These are phyloP conservation scores for Pythium graminicola DNA, from an alignment of 352 stramenopile genomes.

Conservation along the genomic window DNA sequence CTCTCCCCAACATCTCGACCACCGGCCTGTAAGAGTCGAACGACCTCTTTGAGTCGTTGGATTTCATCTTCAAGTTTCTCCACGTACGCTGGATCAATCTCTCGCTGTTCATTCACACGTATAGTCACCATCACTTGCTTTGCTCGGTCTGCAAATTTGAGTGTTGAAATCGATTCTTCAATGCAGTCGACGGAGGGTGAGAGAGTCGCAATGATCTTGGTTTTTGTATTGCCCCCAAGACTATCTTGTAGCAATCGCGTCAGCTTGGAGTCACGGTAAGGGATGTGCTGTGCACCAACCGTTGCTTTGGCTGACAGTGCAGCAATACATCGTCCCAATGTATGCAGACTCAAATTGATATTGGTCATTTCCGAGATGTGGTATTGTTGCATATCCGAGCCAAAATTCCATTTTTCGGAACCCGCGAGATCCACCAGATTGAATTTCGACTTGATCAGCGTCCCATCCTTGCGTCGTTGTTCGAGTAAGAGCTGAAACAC, in stretches of 20 bases:
- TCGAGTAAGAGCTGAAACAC: constrained; percentile 87
- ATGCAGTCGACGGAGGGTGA: constrained; percentile 79
- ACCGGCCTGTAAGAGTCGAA: constrained; percentile 36
- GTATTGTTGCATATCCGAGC: constrained; percentile 68
- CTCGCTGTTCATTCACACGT: constrained; percentile 75
- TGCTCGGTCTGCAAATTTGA: constrained; percentile 90
- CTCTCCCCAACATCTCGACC: background rate
- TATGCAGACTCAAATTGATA: constrained; percentile 92
- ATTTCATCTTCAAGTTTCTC: constrained; percentile 85
- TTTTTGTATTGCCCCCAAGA: constrained; percentile 85
- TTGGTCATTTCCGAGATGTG: constrained; percentile 92
- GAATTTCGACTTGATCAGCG: constrained; percentile 87
- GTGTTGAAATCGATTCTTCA: constrained; percentile 90
- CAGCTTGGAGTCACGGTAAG: constrained; percentile 92
- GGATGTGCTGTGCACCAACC: constrained; percentile 55
- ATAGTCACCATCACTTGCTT: constrained; percentile 89
- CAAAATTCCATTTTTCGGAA: constrained; percentile 91
- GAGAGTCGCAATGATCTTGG: constrained; percentile 89
- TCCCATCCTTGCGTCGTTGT: constrained; percentile 57
- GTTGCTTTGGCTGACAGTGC: constrained; percentile 42
- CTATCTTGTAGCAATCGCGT: constrained; percentile 89
- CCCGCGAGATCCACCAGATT: constrained; percentile 93
- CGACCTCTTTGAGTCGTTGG: constrained; percentile 57
- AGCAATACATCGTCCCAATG: constrained; percentile 84
- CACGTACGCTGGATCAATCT: constrained; percentile 84